Conservation (phyloP, 2,329 filamentous ascomycete genomes). For the Monosporascus sp. region DNA sequence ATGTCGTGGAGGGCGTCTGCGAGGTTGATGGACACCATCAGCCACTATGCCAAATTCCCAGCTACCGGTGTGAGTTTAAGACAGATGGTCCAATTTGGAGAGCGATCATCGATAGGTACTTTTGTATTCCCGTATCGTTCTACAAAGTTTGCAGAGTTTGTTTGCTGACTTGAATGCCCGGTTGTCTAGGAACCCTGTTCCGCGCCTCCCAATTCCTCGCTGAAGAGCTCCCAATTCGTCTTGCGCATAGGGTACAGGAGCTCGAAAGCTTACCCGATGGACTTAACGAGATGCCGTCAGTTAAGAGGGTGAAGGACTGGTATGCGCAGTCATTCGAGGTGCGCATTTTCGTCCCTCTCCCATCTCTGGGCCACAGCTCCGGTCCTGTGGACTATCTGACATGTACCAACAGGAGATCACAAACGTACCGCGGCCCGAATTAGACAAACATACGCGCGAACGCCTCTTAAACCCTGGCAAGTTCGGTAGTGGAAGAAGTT, state of each 20-base stretch:
- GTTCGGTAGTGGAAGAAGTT: conserved; percentile 44
- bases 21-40: conserved; percentile 92
- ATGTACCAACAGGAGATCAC: conserved; percentile 73
- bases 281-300: conserved; percentile 95
- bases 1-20: conserved; percentile 96
- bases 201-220: conserved; percentile 97
- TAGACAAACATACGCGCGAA: conserved; percentile 71
- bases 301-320: conserved; percentile 93
- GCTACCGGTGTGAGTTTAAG: conserved; percentile 92
- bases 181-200: conserved; percentile 74
- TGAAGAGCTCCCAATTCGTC: conserved; percentile 93
- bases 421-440: conserved; percentile 69
- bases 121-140: conserved; percentile 10
- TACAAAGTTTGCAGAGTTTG: background rate
- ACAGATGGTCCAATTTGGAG: conserved; percentile 99
- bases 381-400: conserved; percentile 28
- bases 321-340: conserved; percentile 99
- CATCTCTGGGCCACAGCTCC: background rate
- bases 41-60: conserved; percentile 93
- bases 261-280: conserved; percentile 89
- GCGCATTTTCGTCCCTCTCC: conserved; percentile 26
- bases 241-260: conserved; percentile 95
- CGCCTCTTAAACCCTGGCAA: conserved; percentile 68
- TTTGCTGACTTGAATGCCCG: conserved; percentile 1
- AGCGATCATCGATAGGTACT: conserved; percentile 83